Percentiles rank a stretch among this genome's conserved stretches.
These are phyloP conservation scores for Solanum etuberosum DNA, from an alignment of 257 asterid genomes.

Conservation along the genomic window DNA sequence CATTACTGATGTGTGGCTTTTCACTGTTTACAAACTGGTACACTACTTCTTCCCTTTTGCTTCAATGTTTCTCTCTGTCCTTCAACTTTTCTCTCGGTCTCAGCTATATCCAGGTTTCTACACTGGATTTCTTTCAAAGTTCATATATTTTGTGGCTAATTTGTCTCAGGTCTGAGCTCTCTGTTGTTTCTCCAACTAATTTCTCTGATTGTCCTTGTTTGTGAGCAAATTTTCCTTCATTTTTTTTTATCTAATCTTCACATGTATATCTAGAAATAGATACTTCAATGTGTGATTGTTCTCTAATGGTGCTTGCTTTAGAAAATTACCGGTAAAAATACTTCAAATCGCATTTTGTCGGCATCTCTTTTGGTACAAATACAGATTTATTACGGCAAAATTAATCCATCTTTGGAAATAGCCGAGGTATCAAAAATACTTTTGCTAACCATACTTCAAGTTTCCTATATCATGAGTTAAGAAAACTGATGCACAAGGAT, in stretches of 20 bases:
- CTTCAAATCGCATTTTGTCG: not conserved
- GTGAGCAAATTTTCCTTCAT: not conserved
- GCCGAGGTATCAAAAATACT: not conserved
- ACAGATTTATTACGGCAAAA: not conserved
- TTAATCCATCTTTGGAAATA: not conserved
- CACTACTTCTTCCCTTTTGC: too few relatives aligned
- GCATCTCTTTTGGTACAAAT: not conserved
- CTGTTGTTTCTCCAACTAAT: not conserved
- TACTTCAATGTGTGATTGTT: not conserved
- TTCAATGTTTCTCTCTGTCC: not conserved
- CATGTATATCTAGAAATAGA: not conserved
- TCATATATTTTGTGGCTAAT: not conserved
- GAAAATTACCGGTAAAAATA: not conserved
- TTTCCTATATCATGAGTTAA: too few relatives aligned
- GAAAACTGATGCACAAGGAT: too few relatives aligned
- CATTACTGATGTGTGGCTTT: too few relatives aligned
- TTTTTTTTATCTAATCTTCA: not conserved
- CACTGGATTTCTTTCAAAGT: not conserved
- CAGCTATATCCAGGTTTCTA: not conserved
- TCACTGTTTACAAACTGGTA: too few relatives aligned
- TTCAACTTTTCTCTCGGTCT: not conserved
- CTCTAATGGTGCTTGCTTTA: not conserved
- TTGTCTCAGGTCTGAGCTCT: not conserved
- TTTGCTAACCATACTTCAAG: not conserved
- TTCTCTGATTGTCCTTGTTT: too few relatives aligned